Base-by-base conservation (phyloP, 164 flowering plant genomes). In the Dillenia suffruticosa region DNA sequence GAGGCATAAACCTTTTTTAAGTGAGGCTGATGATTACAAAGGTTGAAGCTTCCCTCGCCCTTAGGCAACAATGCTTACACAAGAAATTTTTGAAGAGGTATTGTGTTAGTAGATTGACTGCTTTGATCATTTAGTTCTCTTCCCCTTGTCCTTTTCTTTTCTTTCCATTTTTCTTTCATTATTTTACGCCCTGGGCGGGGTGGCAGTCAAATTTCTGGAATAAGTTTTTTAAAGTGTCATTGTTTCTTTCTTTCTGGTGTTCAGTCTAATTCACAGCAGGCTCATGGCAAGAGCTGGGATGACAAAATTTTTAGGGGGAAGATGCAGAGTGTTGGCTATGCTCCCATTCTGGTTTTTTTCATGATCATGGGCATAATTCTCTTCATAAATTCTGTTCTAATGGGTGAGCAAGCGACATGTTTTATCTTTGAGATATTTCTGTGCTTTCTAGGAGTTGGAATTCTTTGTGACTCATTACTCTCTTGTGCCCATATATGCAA, bases 371-470 rank as follows among this genome's bases (percentile, higher is more conserved):
- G 60, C 16, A 70, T 68, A 45, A 63, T 90, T 58, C 85, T 94
- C 74, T 94, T 94, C 74, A 78, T 87, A 77, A 90, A 82, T 71
- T 81, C 95, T 49, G 82, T 87, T 71, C 76, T 90, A 67, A 60
- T 74, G 63, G 89, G 98, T 93, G 68, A 62, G 82, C 63, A 32
- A 52, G 12, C 55, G 17, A 9, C 40, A 26, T 26, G 40, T 26
- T 26, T 26, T 26, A 1, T 26, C 40, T 26, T 26, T 26, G 40
- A 26, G 1, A 26, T 26, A 26, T 26, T 26, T 26, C 40, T 2
- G 40, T 5, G 40, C 40, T 26, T 5, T 26, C 40, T 26, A 8
- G 44, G 26, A 60, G 66, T 9, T 54, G 14, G 56, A 13, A 8
- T 49, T 44, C 10, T 44, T 54, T 44, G 51, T 59, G 50, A 63